Evolutionary conservation across 2,329 filamentous ascomycete genomes (phyloP).

Genomic region (Sphaerulina vaccinii): DNA sequence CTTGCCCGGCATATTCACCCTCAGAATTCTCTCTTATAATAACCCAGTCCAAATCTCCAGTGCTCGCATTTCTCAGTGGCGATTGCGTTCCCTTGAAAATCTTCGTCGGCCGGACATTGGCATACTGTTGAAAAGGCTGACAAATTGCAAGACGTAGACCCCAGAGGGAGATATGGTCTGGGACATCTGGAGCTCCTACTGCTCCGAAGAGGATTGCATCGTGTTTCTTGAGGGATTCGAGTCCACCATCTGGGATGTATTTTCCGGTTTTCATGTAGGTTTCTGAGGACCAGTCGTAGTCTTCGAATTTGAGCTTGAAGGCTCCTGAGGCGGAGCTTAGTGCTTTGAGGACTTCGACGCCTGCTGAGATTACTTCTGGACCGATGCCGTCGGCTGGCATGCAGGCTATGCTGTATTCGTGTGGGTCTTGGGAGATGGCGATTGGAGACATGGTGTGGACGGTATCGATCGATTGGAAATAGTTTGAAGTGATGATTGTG

Average conservation of each 20-base stretch:
- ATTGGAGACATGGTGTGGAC: slow-evolving; percentile 27
- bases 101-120: slow-evolving; percentile 59
- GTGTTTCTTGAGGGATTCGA: slow-evolving; percentile 57
- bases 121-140: slow-evolving; percentile 57
- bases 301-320: slow-evolving; percentile 61
- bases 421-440: slow-evolving; percentile 34
- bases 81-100: slow-evolving; percentile 61
- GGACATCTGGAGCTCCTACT: slow-evolving; percentile 60
- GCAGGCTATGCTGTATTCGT: slow-evolving; percentile 55
- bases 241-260: slow-evolving; percentile 62
- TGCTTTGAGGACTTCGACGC: slow-evolving; percentile 60
- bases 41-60: slow-evolving; percentile 65
- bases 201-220: slow-evolving; percentile 69
- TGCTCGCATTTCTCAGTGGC: slow-evolving; percentile 54
- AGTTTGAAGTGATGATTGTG: too few relatives aligned
- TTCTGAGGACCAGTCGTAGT: slow-evolving; percentile 67
- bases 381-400: slow-evolving; percentile 71
- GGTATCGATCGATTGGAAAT: too few relatives aligned
- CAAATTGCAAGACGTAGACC: slow-evolving; percentile 56
- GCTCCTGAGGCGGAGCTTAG: slow-evolving; percentile 50
- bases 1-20: slow-evolving; percentile 65
- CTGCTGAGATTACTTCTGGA: slow-evolving; percentile 64
- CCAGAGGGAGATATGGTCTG: slow-evolving; percentile 53
- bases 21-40: slow-evolving; percentile 67
- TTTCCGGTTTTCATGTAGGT: slow-evolving; percentile 64